Conservation (phyloP, 257 asterid genomes). For the Gentiana macrophylla region DNA sequence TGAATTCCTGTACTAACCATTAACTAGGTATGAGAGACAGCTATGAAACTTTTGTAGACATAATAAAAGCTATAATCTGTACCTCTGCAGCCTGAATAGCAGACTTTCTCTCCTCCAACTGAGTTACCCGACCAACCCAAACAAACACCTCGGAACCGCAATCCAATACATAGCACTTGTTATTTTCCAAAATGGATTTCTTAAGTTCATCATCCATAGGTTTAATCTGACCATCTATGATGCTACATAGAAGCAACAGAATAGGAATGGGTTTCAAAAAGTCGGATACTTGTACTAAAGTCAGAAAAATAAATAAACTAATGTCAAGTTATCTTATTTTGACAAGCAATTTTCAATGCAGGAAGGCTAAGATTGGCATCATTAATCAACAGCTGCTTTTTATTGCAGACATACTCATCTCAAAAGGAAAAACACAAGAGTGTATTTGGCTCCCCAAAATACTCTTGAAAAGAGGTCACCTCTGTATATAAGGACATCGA, state of each 20-base stretch:
- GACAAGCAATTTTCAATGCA: too few species aligned
- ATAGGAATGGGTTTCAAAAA: neutral
- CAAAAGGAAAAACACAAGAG: too few species aligned
- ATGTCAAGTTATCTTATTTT: too few species aligned
- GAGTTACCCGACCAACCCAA: conserved; percentile 97
- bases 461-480: too few species aligned
- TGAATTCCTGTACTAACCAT: conserved; percentile 45
- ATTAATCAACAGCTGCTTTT: too few species aligned
- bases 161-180: conserved; percentile 79
- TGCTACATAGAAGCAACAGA: conserved; percentile 35
- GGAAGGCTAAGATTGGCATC: too few species aligned
- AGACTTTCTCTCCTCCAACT: conserved; percentile 82
- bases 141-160: conserved; percentile 90
- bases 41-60: neutral
- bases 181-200: conserved; percentile 75
- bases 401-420: too few species aligned
- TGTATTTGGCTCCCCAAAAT: too few species aligned
- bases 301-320: too few species aligned
- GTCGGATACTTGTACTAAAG: neutral
- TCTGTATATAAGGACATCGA: too few species aligned
- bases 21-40: conserved; percentile 12
- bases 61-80: neutral
- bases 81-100: conserved; percentile 90
- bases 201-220: conserved; percentile 70
- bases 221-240: conserved; percentile 56